phyloP scores from a whole-genome alignment of 2,329 filamentous ascomycete genomes.

The Penicillium sp. region DNA sequence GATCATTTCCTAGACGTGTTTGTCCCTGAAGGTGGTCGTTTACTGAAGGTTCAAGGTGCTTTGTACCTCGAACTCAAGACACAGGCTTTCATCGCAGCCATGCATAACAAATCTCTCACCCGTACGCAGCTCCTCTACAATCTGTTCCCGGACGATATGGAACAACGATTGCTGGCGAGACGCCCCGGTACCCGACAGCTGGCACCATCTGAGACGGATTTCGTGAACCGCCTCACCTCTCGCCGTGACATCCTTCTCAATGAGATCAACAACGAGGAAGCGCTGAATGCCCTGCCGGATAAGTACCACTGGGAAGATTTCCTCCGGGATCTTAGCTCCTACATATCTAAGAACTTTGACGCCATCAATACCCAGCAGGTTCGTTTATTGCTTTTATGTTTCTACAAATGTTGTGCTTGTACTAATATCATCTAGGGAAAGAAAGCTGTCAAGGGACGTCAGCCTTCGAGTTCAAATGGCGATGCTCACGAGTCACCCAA shows the following conservation, averaged over 20 bases:
- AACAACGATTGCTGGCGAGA: conserved; percentile 52
- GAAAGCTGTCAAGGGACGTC: conserved; percentile 40
- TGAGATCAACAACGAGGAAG: conserved; percentile 53
- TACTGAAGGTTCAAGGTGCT: conserved; percentile 60
- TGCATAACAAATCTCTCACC: conserved; percentile 55
- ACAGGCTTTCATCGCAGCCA: conserved; percentile 63
- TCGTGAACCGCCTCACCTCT: conserved; percentile 54
- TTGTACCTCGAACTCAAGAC: conserved; percentile 65
- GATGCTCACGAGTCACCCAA: conserved; percentile 37
- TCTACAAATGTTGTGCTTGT: not conserved
- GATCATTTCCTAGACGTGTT: conserved; percentile 64
- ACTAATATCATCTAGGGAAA: conserved; percentile 34
- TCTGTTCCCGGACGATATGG: conserved; percentile 59
- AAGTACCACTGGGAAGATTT: conserved; percentile 66
- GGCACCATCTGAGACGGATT: conserved; percentile 59
- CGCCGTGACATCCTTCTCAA: conserved; percentile 58
- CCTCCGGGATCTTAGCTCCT: conserved; percentile 56
- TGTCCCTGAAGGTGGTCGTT: conserved; percentile 56
- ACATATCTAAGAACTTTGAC: conserved; percentile 59
- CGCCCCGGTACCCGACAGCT: conserved; percentile 55
- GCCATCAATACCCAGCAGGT: conserved; percentile 50
- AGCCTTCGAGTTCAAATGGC: conserved; percentile 37
- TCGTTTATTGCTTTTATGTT: conserved; percentile 12
- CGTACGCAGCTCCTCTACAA: conserved; percentile 58
- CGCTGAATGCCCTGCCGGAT: conserved; percentile 51